These are phyloP conservation scores for Stenocarpella maydis DNA, from an alignment of 2,329 filamentous ascomycete species.

Conservation along the genomic window DNA sequence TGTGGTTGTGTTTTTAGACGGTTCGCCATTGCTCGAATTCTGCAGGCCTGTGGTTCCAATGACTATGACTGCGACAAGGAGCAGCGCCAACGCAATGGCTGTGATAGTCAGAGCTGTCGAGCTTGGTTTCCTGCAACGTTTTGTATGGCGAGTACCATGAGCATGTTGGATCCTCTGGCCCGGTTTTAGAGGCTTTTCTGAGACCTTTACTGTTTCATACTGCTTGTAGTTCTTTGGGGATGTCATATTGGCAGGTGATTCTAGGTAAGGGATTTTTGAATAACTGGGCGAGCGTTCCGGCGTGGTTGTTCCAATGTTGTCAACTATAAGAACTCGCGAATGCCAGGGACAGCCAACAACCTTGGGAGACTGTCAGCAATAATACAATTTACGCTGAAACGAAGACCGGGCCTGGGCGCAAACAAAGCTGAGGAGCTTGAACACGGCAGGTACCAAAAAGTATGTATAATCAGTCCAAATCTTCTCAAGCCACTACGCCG, in stretches of 20 bases:
- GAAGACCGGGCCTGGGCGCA: neutral
- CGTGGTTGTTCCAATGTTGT: neutral
- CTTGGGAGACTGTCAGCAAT: too few relatives aligned
- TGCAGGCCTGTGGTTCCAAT: neutral
- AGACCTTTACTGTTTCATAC: neutral
- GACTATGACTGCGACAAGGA: constrained; percentile 3
- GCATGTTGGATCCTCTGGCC: neutral
- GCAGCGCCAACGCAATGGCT: neutral
- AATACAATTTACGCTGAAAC: neutral
- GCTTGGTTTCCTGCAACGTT: neutral
- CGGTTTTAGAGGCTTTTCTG: neutral
- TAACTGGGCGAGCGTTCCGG: neutral
- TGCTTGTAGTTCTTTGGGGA: neutral
- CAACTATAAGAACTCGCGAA: neutral
- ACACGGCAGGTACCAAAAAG: neutral
- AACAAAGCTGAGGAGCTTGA: neutral
- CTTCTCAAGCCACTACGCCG: neutral
- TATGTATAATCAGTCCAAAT: neutral
- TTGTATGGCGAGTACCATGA: neutral
- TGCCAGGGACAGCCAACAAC: neutral
- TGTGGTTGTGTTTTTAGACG: neutral
- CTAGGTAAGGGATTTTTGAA: neutral
- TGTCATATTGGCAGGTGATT: neutral
- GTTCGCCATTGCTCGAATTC: neutral
- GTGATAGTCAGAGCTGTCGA: neutral